A percentile compares a stretch with the other conserved stretches of the same genome.
Conservation (phyloP, 371 early-diverging fungal species). For the Conidiobolus incongruus region DNA sequence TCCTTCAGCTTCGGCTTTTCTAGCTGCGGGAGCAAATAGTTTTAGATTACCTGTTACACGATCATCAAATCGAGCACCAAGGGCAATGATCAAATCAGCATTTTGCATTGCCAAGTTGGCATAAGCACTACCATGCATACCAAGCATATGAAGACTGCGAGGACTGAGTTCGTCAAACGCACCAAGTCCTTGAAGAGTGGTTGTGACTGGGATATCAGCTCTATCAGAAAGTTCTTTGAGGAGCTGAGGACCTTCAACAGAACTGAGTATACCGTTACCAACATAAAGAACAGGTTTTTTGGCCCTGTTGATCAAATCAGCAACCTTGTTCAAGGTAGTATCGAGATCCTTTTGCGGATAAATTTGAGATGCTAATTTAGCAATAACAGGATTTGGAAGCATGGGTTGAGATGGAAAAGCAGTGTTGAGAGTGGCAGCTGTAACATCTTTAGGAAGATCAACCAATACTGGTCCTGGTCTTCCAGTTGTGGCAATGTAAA, state of each 20-base stretch:
- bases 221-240: constrained; percentile 55
- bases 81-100: constrained; percentile 81
- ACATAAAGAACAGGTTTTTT: constrained; percentile 86
- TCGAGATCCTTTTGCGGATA: constrained; percentile 12
- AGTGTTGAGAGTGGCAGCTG: constrained; percentile 64
- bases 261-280: constrained; percentile 71
- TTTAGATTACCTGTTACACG: constrained; percentile 82
- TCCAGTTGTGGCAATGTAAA: constrained; percentile 86
- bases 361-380: constrained; percentile 13
- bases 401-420: constrained; percentile 48
- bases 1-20: constrained; percentile 60
- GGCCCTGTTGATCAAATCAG: constrained; percentile 66
- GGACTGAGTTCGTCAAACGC: constrained; percentile 79
- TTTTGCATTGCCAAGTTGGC: constrained; percentile 93
- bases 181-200: constrained; percentile 81
- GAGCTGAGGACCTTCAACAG: constrained; percentile 57
- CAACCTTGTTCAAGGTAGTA: constrained; percentile 34
- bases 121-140: constrained; percentile 94
- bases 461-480: constrained; percentile 94
- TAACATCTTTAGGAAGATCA: constrained; percentile 93
- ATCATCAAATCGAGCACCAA: constrained; percentile 97
- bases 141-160: constrained; percentile 85
- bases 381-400: constrained; percentile 31
- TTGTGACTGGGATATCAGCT: constrained; percentile 88
- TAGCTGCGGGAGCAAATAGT: constrained; percentile 83